phyloP scores from a whole-genome alignment of 1,284 basidiomycete species.

The Rhodotorula sp. region DNA sequence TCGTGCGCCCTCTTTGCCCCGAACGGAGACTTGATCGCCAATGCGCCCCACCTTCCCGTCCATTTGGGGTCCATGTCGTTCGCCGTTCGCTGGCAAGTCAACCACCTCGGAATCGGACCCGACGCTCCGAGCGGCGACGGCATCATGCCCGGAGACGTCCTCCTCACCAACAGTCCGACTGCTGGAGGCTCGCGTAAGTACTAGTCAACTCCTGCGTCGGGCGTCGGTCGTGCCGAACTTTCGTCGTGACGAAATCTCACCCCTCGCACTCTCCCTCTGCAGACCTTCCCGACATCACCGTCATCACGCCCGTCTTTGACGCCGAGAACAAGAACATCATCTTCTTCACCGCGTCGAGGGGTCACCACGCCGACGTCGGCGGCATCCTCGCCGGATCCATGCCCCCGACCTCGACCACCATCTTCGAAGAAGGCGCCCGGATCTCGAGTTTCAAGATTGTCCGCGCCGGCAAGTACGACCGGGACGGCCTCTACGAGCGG shows the following conservation, averaged over 20 bases:
- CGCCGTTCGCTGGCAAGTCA: constrained; percentile 11
- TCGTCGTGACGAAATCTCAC: no score
- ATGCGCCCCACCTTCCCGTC: constrained; percentile 64
- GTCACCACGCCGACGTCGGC: constrained; percentile 62
- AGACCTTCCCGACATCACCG: constrained; percentile 49
- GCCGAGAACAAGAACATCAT: constrained; percentile 63
- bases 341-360: constrained; percentile 87
- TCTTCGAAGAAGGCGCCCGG: constrained; percentile 83
- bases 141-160: constrained; percentile 53
- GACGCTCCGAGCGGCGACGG: constrained; percentile 47
- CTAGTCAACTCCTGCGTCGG: no score
- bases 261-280: constrained; percentile 15
- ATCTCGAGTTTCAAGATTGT: constrained; percentile 89
- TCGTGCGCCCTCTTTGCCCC: constrained; percentile 82
- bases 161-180: constrained; percentile 55
- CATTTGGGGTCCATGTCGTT: constrained; percentile 56
- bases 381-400: constrained; percentile 74
- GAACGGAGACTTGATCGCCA: constrained; percentile 86
- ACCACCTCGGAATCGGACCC: constrained; percentile 53
- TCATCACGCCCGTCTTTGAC: constrained; percentile 78
- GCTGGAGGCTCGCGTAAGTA: constrained; percentile 54
- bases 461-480: constrained; percentile 75
- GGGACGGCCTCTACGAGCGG: constrained; percentile 68
- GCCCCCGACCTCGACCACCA: constrained; percentile 86
- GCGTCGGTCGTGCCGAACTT: no score